A percentile compares a stretch with the other conserved stretches of the same genome.
Evolutionary conservation across 108 stramenopile genomes (phyloP).

Genomic region (Phaeodactylum tricornutum): DNA sequence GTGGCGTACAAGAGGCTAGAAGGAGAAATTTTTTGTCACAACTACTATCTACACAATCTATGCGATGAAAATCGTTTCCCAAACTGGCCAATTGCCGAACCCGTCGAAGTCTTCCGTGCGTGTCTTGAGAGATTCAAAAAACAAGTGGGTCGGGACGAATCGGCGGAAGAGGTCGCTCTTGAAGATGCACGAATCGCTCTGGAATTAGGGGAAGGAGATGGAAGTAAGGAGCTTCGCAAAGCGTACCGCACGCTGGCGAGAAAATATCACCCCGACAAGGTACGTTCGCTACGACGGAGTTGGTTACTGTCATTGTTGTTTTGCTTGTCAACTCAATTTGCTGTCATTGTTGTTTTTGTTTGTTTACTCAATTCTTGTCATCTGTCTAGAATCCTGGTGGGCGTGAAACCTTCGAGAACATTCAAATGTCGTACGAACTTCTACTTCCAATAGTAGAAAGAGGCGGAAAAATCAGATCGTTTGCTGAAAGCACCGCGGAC

Average conservation of each 20-base stretch:
- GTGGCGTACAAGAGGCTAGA: slow-evolving; percentile 58
- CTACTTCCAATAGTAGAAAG: slow-evolving; percentile 47
- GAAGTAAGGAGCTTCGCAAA: slow-evolving; percentile 40
- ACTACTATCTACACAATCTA: slow-evolving; percentile 68
- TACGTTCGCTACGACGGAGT: too few relatives aligned
- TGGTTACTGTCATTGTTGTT: too few relatives aligned
- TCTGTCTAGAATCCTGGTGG: slow-evolving; percentile 52
- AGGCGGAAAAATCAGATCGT: slow-evolving; percentile 25
- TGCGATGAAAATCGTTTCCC: slow-evolving; percentile 71
- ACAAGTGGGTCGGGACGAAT: slow-evolving; percentile 39
- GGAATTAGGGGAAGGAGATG: slow-evolving; percentile 35
- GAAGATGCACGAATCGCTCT: slow-evolving; percentile 38
- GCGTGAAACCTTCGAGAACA: slow-evolving; percentile 67
- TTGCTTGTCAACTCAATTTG: too few relatives aligned
- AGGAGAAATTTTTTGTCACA: slow-evolving; percentile 69
- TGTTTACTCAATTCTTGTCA: too few relatives aligned
- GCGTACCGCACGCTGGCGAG: slow-evolving; percentile 54
- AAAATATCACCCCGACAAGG: slow-evolving; percentile 71
- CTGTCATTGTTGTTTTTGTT: too few relatives aligned
- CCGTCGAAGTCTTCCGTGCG: slow-evolving; percentile 55
- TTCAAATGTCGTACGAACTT: slow-evolving; percentile 64
- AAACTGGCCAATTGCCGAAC: slow-evolving; percentile 71
- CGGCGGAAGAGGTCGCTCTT: slow-evolving; percentile 31
- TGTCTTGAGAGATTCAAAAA: slow-evolving; percentile 58
- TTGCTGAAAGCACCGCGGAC: background rate